These are phyloP conservation scores for Cyberlindnera samutprakarnensis DNA, from an alignment of 805 yeast genomes.

Conservation along the genomic window DNA sequence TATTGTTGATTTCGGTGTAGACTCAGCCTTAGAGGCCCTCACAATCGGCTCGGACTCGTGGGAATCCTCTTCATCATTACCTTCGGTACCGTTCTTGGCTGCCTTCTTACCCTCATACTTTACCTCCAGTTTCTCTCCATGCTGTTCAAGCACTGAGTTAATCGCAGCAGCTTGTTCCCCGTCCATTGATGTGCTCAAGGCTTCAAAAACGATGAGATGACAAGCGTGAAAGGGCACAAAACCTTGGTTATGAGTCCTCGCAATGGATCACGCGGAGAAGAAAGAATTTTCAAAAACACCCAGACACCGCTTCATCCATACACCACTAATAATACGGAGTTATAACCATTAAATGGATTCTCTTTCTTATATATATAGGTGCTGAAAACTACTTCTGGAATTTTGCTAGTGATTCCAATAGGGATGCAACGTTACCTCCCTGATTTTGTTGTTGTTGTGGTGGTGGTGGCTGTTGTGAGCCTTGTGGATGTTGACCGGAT, in stretches of 20 bases:
- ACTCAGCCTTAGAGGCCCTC: too few relatives aligned
- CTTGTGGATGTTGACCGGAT: slow-evolving; percentile 5
- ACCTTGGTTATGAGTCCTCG: slow-evolving; percentile 5
- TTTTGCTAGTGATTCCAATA: slow-evolving; percentile 31
- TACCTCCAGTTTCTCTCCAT: slow-evolving; percentile 34
- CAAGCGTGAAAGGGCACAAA: slow-evolving; percentile 4
- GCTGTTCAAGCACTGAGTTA: slow-evolving; percentile 22
- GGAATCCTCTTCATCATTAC: slow-evolving; percentile 48
- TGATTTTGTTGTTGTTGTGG: slow-evolving; percentile 5
- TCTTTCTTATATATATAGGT: background rate
- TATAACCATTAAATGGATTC: too few relatives aligned
- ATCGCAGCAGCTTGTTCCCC: slow-evolving; percentile 17
- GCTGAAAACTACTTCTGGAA: slow-evolving; percentile 21
- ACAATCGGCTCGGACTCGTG: too few relatives aligned
- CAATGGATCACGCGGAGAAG: too few relatives aligned
- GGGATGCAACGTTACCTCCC: slow-evolving; percentile 26
- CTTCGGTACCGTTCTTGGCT: slow-evolving; percentile 24
- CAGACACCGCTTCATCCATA: too few relatives aligned
- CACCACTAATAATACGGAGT: too few relatives aligned
- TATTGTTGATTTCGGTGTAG: too few relatives aligned
- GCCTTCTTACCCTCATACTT: slow-evolving; percentile 1
- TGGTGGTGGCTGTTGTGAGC: slow-evolving; percentile 5
- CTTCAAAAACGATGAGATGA: too few relatives aligned
- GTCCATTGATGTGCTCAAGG: slow-evolving; percentile 10
- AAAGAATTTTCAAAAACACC: too few relatives aligned